phyloP scores from a whole-genome alignment of 1,284 basidiomycete species.

The Tilletia caries region DNA sequence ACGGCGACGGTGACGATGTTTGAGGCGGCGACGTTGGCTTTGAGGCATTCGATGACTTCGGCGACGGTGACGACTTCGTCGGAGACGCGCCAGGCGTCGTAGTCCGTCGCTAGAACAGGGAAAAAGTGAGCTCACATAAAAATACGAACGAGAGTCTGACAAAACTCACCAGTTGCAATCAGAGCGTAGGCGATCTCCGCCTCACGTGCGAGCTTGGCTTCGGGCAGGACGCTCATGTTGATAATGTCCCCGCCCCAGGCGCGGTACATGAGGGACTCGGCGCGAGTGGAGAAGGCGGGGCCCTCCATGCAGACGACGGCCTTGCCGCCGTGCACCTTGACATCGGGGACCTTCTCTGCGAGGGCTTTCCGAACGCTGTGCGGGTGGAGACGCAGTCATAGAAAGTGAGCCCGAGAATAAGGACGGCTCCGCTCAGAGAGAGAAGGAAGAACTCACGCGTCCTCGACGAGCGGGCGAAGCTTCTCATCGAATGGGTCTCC shows the following conservation, averaged over 20 bases:
- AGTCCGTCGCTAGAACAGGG: conserved; percentile 47
- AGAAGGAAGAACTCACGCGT: conserved; percentile 21
- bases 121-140: not conserved
- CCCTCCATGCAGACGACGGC: conserved; percentile 96
- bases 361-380: conserved; percentile 30
- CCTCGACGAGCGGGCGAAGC: conserved; percentile 38
- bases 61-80: conserved; percentile 79
- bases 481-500: conserved; percentile 63
- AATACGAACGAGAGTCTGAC: not conserved
- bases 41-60: conserved; percentile 81
- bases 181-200: conserved; percentile 68
- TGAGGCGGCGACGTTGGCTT: conserved; percentile 78
- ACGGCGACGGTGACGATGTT: conserved; percentile 68
- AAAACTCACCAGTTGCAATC: conserved; percentile 60
- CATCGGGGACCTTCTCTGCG: conserved; percentile 20
- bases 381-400: not conserved
- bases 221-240: conserved; percentile 85
- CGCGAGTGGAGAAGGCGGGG: conserved; percentile 84
- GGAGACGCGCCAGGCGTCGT: conserved; percentile 63
- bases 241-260: conserved; percentile 68
- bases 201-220: conserved; percentile 91
- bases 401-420: too few relatives aligned
- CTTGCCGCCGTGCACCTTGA: conserved; percentile 66
- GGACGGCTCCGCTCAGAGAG: not conserved
- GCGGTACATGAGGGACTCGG: conserved; percentile 91